Base-by-base conservation (phyloP, 371 early-diverging fungal genomes). In the Blakeslea trispora region DNA sequence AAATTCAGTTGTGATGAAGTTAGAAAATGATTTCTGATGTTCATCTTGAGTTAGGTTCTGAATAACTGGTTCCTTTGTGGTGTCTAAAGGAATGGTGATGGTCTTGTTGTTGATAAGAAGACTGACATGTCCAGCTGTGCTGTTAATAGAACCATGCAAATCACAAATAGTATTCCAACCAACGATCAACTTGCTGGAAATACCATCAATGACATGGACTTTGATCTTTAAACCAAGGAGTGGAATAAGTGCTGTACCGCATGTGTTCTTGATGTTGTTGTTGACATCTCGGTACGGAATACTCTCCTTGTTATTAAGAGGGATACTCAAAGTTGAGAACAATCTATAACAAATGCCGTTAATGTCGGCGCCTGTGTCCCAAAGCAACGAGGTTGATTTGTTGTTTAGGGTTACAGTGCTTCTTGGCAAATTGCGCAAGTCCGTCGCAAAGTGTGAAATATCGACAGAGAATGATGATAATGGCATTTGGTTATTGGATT, bases 281-380 rank as follows among this genome's bases (percentile, higher is more conserved):
- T 53, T 53, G 14, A 53, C 53, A 44, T 53, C 53, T 9, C 53
- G 28, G 14, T 53, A 53, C 0, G 19, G 28, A 43, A 42, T 8
- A 32, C 32, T 5, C 10, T 32, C 32, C 10, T 32, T 5, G 32
- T 10, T 32, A 32, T 32, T 32, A 5, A 32, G 32, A 6, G 5
- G 32, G 5, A 5, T 10, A 32, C 10, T 5, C 32, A 32, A 10
- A 32, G 1, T 18, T 14, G 4, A 32, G 2, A 8, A 8, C 2
- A 31, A 43, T 44, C 17, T 44, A 43, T 18, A 2, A 6, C 10
- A 10, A 32, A 32, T 32, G 10, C 32, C 32, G 10, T 32, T 28
- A 0, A 53, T 53, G 5, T 53, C 32, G 4, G 53, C 53, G 18
- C 53, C 53, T 28, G 53, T 53, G 41, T 53, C 53, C 53, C 53